A percentile compares a stretch with the other conserved stretches of the same genome.
Evolutionary conservation across 305 asterid genomes (phyloP).

Genomic region (Lippia alba): DNA sequence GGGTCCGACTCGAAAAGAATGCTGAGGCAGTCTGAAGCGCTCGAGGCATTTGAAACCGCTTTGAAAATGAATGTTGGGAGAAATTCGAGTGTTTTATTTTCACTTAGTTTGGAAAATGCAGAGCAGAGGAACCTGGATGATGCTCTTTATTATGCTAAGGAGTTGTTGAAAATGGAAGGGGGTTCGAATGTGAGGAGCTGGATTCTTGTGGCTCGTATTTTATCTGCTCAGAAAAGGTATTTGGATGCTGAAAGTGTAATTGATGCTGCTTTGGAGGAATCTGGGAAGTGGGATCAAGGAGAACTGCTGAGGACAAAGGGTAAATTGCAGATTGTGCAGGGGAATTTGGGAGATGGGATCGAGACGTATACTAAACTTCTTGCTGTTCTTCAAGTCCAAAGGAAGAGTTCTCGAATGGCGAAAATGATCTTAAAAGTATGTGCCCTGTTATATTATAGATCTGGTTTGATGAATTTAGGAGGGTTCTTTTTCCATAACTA

Average conservation of each 20-base stretch:
- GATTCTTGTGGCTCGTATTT: slow-evolving; percentile 87
- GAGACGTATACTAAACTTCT: slow-evolving; percentile 82
- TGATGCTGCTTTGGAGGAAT: slow-evolving; percentile 86
- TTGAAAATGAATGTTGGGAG: slow-evolving; percentile 47
- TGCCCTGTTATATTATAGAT: background rate
- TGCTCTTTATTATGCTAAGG: slow-evolving; percentile 81
- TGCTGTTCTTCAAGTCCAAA: slow-evolving; percentile 86
- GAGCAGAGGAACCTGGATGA: slow-evolving; percentile 82
- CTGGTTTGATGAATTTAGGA: background rate
- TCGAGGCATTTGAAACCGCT: slow-evolving; percentile 70
- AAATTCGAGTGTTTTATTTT: slow-evolving; percentile 52
- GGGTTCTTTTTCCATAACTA: background rate
- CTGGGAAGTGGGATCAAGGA: slow-evolving; percentile 93
- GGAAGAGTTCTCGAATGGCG: slow-evolving; percentile 58
- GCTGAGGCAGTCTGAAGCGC: slow-evolving; percentile 68
- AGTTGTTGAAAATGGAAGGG: slow-evolving; percentile 63
- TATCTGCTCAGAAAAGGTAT: slow-evolving; percentile 84
- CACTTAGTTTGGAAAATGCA: slow-evolving; percentile 83
- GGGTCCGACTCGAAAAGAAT: slow-evolving; percentile 63
- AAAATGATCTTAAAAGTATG: slow-evolving; percentile 62
- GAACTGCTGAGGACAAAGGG: slow-evolving; percentile 76
- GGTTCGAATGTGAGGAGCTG: slow-evolving; percentile 73
- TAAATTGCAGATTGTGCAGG: slow-evolving; percentile 80
- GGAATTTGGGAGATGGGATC: slow-evolving; percentile 58
- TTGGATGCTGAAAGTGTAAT: slow-evolving; percentile 75